phyloP scores from a whole-genome alignment of 2,329 filamentous ascomycete species.

The Hypomyces perniciosus region DNA sequence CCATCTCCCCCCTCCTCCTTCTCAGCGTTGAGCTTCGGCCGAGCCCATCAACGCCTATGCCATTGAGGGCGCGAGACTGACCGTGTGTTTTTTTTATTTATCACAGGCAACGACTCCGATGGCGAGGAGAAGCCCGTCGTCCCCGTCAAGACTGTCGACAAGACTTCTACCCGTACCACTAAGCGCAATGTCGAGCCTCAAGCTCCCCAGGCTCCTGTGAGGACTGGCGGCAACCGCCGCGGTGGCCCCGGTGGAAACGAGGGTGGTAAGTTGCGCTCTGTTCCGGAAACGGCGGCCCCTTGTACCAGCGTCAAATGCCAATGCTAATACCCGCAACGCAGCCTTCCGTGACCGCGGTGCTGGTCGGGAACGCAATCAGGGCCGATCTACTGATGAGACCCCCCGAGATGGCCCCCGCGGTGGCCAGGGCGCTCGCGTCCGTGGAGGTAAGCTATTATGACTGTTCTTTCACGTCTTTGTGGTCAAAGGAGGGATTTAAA shows the following conservation, averaged over 20 bases:
- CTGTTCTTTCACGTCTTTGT: neutral
- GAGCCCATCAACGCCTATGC: constrained; percentile 12
- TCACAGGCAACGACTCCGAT: constrained; percentile 52
- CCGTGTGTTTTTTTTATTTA: constrained; percentile 1
- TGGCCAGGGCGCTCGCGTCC: constrained; percentile 57
- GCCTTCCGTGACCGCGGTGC: constrained; percentile 86
- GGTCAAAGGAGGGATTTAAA: neutral
- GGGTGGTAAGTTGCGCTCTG: constrained; percentile 59
- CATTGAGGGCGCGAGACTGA: constrained; percentile 9
- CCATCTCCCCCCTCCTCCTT: constrained; percentile 20
- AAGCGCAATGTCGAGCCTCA: constrained; percentile 85
- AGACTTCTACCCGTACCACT: constrained; percentile 63
- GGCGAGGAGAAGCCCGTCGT: constrained; percentile 67
- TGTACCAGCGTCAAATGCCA: neutral
- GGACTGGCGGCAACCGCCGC: constrained; percentile 38
- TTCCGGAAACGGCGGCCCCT: neutral
- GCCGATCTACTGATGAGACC: constrained; percentile 67
- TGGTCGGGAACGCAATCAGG: constrained; percentile 76
- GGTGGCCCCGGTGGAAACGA: constrained; percentile 70
- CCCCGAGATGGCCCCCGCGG: constrained; percentile 51
- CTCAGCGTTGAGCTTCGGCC: constrained; percentile 12
- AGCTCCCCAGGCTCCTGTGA: constrained; percentile 56
- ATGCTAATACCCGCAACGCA: constrained; percentile 31
- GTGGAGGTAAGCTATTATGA: constrained; percentile 42
- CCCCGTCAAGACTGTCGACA: constrained; percentile 85